phyloP scores from a whole-genome alignment of 148 eudicot species.

The Persicaria tinctoria region DNA sequence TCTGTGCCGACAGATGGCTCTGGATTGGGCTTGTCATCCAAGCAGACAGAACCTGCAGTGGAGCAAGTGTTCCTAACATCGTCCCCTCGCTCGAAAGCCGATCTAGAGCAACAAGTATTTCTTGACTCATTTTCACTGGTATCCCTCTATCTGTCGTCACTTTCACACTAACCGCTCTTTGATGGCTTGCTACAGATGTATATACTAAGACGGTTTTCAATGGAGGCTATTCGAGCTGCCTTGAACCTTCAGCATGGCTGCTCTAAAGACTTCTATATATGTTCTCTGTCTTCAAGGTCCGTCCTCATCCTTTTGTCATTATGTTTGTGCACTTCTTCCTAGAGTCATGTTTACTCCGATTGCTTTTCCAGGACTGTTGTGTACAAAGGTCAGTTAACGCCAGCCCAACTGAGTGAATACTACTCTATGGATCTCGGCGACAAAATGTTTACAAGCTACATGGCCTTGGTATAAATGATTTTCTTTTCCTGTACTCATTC shows the following conservation, averaged over 20 bases:
- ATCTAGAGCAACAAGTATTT: constrained; percentile 85
- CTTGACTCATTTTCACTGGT: too few relatives aligned
- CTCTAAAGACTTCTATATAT: constrained; percentile 87
- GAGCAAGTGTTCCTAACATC: constrained; percentile 98
- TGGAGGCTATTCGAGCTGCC: constrained; percentile 98
- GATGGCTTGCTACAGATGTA: constrained; percentile 55
- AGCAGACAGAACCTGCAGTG: constrained; percentile 88
- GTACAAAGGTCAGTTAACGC: constrained; percentile 98
- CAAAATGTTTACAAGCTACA: constrained; percentile 99
- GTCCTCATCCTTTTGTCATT: neutral
- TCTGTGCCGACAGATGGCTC: constrained; percentile 90
- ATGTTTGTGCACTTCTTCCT: neutral
- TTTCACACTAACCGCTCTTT: neutral
- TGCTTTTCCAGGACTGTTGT: constrained; percentile 74
- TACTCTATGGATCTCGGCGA: constrained; percentile 89
- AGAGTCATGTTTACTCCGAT: neutral
- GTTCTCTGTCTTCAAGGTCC: constrained; percentile 94
- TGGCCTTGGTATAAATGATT: constrained; percentile 98
- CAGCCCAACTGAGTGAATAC: constrained; percentile 82
- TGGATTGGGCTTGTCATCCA: constrained; percentile 80
- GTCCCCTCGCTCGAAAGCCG: constrained; percentile 64
- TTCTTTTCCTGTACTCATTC: constrained; percentile 44
- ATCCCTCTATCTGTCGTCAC: too few relatives aligned
- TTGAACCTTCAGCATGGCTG: constrained; percentile 91
- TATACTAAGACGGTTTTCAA: constrained; percentile 86